A percentile compares a stretch with the other conserved stretches of the same genome.
Conservation (phyloP, 2,329 filamentous ascomycete genomes). For the Diaporthe sp. region DNA sequence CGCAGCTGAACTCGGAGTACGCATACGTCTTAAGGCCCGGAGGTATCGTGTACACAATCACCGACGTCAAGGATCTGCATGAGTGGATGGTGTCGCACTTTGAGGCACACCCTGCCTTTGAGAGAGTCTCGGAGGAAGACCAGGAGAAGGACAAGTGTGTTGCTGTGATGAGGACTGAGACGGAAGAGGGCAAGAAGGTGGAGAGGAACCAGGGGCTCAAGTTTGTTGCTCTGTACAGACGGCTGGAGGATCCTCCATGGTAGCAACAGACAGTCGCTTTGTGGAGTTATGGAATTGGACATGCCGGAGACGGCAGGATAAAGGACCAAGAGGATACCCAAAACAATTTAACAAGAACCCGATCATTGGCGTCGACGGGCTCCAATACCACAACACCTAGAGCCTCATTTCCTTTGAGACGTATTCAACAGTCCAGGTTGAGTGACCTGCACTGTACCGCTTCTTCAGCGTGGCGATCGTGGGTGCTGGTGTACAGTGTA, state of each 20-base stretch:
- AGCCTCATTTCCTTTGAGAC: background rate
- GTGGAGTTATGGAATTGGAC: background rate
- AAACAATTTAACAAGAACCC: background rate
- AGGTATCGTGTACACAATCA: conserved; percentile 94
- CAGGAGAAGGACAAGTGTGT: conserved; percentile 78
- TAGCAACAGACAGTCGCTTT: conserved; percentile 42
- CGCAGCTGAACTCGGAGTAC: conserved; percentile 91
- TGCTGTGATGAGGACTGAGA: conserved; percentile 80
- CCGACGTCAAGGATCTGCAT: conserved; percentile 94
- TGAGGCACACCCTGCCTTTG: conserved; percentile 80
- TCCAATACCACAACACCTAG: background rate
- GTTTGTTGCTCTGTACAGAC: conserved; percentile 88
- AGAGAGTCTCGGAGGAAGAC: conserved; percentile 76
- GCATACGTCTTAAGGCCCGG: conserved; percentile 86
- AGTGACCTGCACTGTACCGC: background rate
- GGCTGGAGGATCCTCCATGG: conserved; percentile 85
- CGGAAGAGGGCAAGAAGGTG: conserved; percentile 98
- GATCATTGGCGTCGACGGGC: background rate
- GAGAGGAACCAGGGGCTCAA: conserved; percentile 89
- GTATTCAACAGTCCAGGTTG: background rate
- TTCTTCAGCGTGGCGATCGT: background rate
- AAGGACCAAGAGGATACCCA: conserved; percentile 9
- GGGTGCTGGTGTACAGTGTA: background rate
- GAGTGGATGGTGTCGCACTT: conserved; percentile 94
- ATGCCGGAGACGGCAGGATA: background rate